Percentiles rank a stretch among this genome's conserved stretches.
These are phyloP conservation scores for Umbelopsis isabellina DNA, from an alignment of 192 early-diverging fungal species.

Conservation along the genomic window DNA sequence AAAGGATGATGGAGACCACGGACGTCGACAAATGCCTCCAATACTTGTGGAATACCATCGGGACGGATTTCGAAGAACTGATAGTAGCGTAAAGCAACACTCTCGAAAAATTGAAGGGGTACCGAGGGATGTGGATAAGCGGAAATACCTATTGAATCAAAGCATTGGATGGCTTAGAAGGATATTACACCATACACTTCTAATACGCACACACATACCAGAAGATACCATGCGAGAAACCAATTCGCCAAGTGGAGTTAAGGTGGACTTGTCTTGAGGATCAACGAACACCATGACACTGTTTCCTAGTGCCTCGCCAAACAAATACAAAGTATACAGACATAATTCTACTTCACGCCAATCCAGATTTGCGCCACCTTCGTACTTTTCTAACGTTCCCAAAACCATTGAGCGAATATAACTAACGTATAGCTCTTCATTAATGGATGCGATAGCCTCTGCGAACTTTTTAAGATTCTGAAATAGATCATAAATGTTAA, in stretches of 20 bases:
- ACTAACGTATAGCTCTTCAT: slow-evolving; percentile 58
- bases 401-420: slow-evolving; percentile 66
- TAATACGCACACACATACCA: slow-evolving; percentile 43
- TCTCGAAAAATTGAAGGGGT: slow-evolving; percentile 76
- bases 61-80: slow-evolving; percentile 70
- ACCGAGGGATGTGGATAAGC: slow-evolving; percentile 75
- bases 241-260: slow-evolving; percentile 63
- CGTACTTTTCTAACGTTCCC: slow-evolving; percentile 63
- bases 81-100: slow-evolving; percentile 62
- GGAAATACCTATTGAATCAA: slow-evolving; percentile 57
- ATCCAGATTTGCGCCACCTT: slow-evolving; percentile 48
- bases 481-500: slow-evolving; percentile 29
- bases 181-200: slow-evolving; percentile 16
- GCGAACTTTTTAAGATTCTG: slow-evolving; percentile 71
- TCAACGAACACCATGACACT: slow-evolving; percentile 51
- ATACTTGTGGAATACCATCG: slow-evolving; percentile 64
- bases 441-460: slow-evolving; percentile 77
- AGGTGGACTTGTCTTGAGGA: slow-evolving; percentile 31
- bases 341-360: slow-evolving; percentile 82
- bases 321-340: slow-evolving; percentile 74
- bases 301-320: slow-evolving; percentile 65
- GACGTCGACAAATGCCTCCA: slow-evolving; percentile 77
- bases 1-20: slow-evolving; percentile 78
- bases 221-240: slow-evolving; percentile 64
- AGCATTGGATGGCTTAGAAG: background rate